A percentile compares a stretch with the other conserved stretches of the same genome.
These are phyloP conservation scores for Monascus ruber DNA, from an alignment of 2,329 filamentous ascomycete genomes.

Conservation along the genomic window DNA sequence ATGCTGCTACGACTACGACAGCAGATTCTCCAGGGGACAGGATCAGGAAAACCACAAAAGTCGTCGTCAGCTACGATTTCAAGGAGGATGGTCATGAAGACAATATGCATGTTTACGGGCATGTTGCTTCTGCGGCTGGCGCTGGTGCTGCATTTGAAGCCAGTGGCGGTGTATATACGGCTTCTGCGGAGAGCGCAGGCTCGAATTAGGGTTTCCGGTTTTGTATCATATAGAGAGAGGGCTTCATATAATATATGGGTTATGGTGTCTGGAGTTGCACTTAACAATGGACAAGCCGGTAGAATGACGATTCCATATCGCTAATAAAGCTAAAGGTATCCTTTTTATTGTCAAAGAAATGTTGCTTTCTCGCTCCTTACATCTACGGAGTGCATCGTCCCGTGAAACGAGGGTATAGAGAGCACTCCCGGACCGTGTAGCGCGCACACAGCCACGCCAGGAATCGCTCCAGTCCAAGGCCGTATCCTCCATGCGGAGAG, in stretches of 20 bases:
- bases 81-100: background rate
- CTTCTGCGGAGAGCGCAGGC: no score
- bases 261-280: no score
- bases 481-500: constrained; percentile 85
- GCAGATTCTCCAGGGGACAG: background rate
- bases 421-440: constrained; percentile 52
- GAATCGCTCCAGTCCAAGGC: constrained; percentile 78
- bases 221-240: no score
- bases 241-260: no score
- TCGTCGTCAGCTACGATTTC: background rate
- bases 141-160: no score
- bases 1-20: background rate
- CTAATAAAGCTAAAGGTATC: no score
- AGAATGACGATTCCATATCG: no score
- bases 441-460: constrained; percentile 56
- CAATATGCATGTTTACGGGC: no score
- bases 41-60: background rate
- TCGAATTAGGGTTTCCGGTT: no score
- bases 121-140: no score
- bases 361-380: background rate
- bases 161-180: no score
- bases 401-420: constrained; percentile 41
- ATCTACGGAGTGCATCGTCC: constrained; percentile 38
- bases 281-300: no score
- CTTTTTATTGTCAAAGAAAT: background rate